Percentiles rank a stretch among this genome's conserved stretches.
These are phyloP conservation scores for Ilyonectria destructans DNA, from an alignment of 2,329 filamentous ascomycete genomes.

Conservation along the genomic window DNA sequence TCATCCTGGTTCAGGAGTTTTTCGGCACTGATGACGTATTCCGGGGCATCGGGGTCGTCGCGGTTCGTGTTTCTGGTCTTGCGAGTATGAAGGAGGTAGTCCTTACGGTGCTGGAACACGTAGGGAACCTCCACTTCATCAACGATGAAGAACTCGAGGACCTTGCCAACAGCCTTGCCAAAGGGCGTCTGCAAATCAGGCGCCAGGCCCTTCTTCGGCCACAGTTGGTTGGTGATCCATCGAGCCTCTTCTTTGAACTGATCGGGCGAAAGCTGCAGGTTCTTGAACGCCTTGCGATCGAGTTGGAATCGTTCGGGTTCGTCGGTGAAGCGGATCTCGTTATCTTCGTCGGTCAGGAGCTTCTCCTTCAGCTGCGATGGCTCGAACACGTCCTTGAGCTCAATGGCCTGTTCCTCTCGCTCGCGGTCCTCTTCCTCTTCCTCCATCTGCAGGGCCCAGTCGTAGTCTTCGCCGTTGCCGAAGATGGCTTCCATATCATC, in stretches of 20 bases:
- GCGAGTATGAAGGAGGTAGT: conserved; percentile 93
- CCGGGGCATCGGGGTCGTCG: conserved; percentile 79
- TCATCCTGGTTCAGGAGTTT: conserved; percentile 94
- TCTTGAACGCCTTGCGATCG: conserved; percentile 89
- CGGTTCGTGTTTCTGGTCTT: conserved; percentile 75
- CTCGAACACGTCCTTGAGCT: conserved; percentile 98
- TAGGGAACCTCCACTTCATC: conserved; percentile 97
- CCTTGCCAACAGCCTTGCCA: conserved; percentile 89
- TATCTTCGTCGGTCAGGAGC: conserved; percentile 96
- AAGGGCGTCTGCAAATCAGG: conserved; percentile 86
- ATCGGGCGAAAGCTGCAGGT: conserved; percentile 84
- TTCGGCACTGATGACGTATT: conserved; percentile 84
- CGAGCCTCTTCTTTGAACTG: conserved; percentile 91
- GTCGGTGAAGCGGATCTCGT: conserved; percentile 89
- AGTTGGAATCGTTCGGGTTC: conserved; percentile 96
- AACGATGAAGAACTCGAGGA: conserved; percentile 94
- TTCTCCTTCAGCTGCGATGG: conserved; percentile 95
- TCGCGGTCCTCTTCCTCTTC: conserved; percentile 87
- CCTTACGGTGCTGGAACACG: conserved; percentile 97
- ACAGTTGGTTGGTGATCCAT: conserved; percentile 93
- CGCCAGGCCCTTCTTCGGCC: conserved; percentile 86
- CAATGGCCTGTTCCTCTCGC: conserved; percentile 86
- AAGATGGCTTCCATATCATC: conserved; percentile 98
- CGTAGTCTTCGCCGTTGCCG: conserved; percentile 94
- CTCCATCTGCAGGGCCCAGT: conserved; percentile 93